Base-by-base conservation (phyloP, 257 asterid species). In the Lycium barbarum region DNA sequence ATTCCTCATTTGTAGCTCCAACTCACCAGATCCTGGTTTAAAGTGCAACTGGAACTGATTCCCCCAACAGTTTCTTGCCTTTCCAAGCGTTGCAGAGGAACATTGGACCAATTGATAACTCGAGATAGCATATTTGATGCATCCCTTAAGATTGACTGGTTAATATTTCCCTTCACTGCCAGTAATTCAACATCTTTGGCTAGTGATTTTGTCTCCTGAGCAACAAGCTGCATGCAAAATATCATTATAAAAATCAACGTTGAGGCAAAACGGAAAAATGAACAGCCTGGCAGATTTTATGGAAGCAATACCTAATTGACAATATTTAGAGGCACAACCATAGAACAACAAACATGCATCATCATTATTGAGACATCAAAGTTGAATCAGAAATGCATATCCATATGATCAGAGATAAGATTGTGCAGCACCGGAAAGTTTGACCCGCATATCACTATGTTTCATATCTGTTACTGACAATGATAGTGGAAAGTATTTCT, bases 121-220 rank as follows among this genome's bases (percentile, higher is more conserved):
- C 7, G 85, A 43, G 81, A 22, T 22, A 83, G 40, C 7, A 73
- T 62, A 76, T 67, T 59, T 40, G 68, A 54, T 53, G 65, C 72
- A 36, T 80, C 73, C 45, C 40, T 35, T 22, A 78, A 76, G 72
- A 68, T 68, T 15, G 71, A 54, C 67, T 35, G 43, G 33, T 55
- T 67, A n/a, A 33, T 7, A 36, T 63, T 84, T 66, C 76, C 79
- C 72, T 74, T 86, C 74, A 83, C 79, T 9, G 81, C 71, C 55
- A 85, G 79, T 73, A 83, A 72, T 80, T 83, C 86, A 35, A 89
- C 80, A 63, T 87, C 87, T 22, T 84, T 82, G 59, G 83, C 84
- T 43, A 38, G 85, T 47, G 79, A n/a, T 59, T 83, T 83, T 58
- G 76, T 84, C 81, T 89, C 88, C 58, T 51, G 87, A 49, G 88